Base-by-base conservation (phyloP, 371 early-diverging fungal genomes). In the Mucor plumbeus region DNA sequence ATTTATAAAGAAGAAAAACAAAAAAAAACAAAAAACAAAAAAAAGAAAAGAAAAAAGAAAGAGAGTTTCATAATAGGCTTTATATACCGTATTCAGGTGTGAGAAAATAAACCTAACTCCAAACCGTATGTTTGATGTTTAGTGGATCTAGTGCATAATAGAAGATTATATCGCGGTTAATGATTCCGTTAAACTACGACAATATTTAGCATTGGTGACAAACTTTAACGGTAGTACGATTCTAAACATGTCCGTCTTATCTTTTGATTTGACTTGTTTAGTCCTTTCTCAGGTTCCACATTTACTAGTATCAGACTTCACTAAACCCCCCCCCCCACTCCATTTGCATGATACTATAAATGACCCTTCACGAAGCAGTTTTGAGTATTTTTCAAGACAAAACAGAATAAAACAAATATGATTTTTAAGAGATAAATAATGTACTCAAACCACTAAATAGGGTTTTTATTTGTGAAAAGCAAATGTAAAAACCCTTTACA, bases 201-300 rank as follows among this genome's bases (percentile, higher is more conserved):
- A 26, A 26, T 26, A 26, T 19, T 50, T 26, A 50, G 50, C 50
- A 50, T 50, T 50, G 50, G 50, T 26, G 26, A 50, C 50, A 50
- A 50, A 50, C 50, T 50, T 11, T 50, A 21, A 48, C 19, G 48
- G 50, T 50, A 21, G 50, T 21, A 50, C 50, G 17, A 17, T n/a
- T 44, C 7, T 44, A 44, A 17, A 44, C 44, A 44, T 15, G 11
- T n/a, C 44, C 8, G 44, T 8, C 44, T 44, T 44, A 44, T 44
- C 44, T 44, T 44, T 44, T 43, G 43, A 43, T 43, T 43, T 43
- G 43, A 15, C n/a, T 6, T 43, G 14, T 14, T 43, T 43, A 48
- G 48, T 19, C 48, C 17, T 50, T 50, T 50, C 50, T 50, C 50
- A 7, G 13, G 50, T 50, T 44, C 44, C 44, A 44, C 44, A 44